Percentiles rank a stretch among this genome's conserved stretches.
These are phyloP conservation scores for Diophrys appendiculata DNA, from an alignment of 73 alveolate species.

Conservation along the genomic window DNA sequence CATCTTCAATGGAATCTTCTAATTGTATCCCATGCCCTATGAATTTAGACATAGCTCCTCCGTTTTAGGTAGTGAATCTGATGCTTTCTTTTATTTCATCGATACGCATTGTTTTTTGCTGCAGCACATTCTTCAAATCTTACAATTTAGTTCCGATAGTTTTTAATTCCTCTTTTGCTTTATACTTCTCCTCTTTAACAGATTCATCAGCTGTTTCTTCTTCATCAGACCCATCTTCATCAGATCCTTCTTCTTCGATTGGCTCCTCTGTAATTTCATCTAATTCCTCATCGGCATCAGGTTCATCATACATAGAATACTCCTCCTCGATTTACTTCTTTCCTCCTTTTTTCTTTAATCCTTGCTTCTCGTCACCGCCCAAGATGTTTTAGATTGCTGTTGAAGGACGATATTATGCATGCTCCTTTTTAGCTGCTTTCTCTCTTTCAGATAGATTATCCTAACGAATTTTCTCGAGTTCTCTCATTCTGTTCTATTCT, in stretches of 20 bases:
- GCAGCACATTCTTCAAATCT: constrained; percentile 20
- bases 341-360: not conserved
- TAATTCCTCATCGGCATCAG: constrained; percentile 47
- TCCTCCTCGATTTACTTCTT: constrained; percentile 22
- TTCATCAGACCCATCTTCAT: constrained; percentile 26
- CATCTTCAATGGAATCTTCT: constrained; percentile 15
- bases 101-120: constrained; percentile 28
- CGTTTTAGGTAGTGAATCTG: not conserved
- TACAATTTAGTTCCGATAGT: constrained; percentile 21
- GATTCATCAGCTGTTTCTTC: not conserved
- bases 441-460: constrained; percentile 29
- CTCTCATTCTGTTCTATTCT: constrained; percentile 27
- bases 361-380: constrained; percentile 35
- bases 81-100: constrained; percentile 49
- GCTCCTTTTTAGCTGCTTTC: constrained; percentile 39
- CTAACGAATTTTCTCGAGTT: constrained; percentile 34
- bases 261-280: not conserved
- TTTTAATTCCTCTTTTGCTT: constrained; percentile 28
- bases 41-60: not conserved
- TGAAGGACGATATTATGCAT: constrained; percentile 60
- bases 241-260: constrained; percentile 19
- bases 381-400: constrained; percentile 43
- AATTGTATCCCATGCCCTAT: not conserved
- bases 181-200: constrained; percentile 14
- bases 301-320: constrained; percentile 23